Evolutionary conservation across 371 early-diverging fungal species (phyloP), one percentile per base, ranked within the genome.

Genomic region (Rhizopus arrhizus): DNA sequence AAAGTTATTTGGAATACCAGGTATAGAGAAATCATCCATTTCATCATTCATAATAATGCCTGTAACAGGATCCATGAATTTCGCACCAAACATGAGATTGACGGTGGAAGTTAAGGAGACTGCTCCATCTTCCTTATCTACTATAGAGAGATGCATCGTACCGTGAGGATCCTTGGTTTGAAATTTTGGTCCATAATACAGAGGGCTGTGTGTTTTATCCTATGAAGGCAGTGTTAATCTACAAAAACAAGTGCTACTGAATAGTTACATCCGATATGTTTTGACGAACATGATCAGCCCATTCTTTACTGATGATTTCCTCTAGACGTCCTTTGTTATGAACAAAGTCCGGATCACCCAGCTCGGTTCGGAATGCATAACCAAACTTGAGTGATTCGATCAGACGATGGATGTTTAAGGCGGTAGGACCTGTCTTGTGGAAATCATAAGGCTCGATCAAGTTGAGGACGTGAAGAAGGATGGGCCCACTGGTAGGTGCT

Each of bases 21-120:
- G 95, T 15, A 94, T 92, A 53, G 92, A 91, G 69, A 99, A 99
- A 67, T 99, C 99, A 70, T 99, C 99, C 89, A 99, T 96, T 65
- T 98, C 89, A 69, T 99, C 89, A 79, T 99, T 99, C 53, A 99
- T 80, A 48, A 99, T 92, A 40, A 99, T 85, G n/a, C 99, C 99
- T 0, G 99, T 94, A 11, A 65, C 73, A 0, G 88, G 88, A 72
- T 98, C 96, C 90, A 99, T 87, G 16, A 99, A 70, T 43, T 89
- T 89, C 7, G 96, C 89, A 3, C 99, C 99, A 83, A 98, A 99
- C 42, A 90, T 73, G 13, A 97, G 75, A 76, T 99, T 98, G n/a
- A 98, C 85, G 0, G 99, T 96, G n/a, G 93, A 91, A 1, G 99
- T 99, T 51, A 98, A 45, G 0, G 93, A 74, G 5, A 96, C 98